Conservation (phyloP, 331 rosid species). For the Malus hybrid region DNA sequence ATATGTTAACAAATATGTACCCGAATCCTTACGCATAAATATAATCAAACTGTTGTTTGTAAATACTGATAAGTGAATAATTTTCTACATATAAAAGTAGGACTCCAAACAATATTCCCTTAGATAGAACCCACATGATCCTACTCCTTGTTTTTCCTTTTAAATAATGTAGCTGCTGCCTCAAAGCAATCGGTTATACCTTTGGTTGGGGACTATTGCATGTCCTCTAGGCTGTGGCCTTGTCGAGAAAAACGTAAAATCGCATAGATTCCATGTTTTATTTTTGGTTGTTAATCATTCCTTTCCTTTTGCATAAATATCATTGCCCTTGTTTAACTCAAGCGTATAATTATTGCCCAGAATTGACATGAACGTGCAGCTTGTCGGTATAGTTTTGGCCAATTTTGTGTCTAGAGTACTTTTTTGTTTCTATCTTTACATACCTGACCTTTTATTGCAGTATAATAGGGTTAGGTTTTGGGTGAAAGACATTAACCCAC, state of each 20-base stretch:
- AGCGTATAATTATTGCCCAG: neutral
- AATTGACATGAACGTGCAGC: slow-evolving; percentile 38
- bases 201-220: neutral
- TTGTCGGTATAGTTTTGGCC: slow-evolving; percentile 31
- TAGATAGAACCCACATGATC: too few relatives aligned
- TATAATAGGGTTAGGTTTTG: neutral
- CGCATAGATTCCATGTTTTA: neutral
- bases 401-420: slow-evolving; percentile 14
- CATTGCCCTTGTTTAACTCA: slow-evolving; percentile 7
- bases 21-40: too few relatives aligned
- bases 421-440: neutral
- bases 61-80: too few relatives aligned
- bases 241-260: neutral
- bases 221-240: neutral
- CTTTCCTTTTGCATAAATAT: slow-evolving; percentile 19
- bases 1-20: too few relatives aligned
- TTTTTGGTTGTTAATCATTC: slow-evolving; percentile 7
- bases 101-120: too few relatives aligned
- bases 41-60: too few relatives aligned
- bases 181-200: too few relatives aligned
- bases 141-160: too few relatives aligned
- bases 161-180: too few relatives aligned
- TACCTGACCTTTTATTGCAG: neutral
- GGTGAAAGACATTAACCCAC: neutral
- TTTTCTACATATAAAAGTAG: too few relatives aligned